Conservation (phyloP, 2,329 filamentous ascomycete genomes). For the Colletotrichum lupini region DNA sequence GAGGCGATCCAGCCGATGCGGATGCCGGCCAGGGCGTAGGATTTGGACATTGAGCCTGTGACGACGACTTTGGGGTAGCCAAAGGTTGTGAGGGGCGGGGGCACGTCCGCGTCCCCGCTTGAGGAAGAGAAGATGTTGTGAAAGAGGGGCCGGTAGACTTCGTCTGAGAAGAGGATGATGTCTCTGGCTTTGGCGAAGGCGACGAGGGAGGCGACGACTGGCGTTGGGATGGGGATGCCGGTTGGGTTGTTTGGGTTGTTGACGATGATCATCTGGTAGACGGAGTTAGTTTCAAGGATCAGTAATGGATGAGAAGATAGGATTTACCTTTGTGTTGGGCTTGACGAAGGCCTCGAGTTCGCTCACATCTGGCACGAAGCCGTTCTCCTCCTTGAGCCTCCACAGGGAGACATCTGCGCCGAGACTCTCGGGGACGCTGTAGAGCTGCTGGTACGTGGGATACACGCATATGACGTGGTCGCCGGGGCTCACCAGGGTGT, state of each 20-base stretch:
- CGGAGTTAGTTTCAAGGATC: slow-evolving; percentile 7
- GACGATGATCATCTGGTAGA: slow-evolving; percentile 58
- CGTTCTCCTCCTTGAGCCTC: slow-evolving; percentile 71
- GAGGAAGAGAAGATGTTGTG: slow-evolving; percentile 67
- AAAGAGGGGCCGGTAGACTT: slow-evolving; percentile 88
- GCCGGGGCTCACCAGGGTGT: slow-evolving; percentile 73
- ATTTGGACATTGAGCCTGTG: slow-evolving; percentile 87
- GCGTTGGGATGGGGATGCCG: slow-evolving; percentile 73
- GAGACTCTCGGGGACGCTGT: slow-evolving; percentile 76
- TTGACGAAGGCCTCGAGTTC: slow-evolving; percentile 73
- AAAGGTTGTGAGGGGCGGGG: slow-evolving; percentile 76
- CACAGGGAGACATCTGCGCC: slow-evolving; percentile 81
- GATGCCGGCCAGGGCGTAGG: slow-evolving; percentile 84
- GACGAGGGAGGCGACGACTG: slow-evolving; percentile 70
- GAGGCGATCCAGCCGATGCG: slow-evolving; percentile 86
- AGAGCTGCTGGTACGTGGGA: slow-evolving; percentile 85
- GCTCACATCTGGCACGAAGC: slow-evolving; percentile 72
- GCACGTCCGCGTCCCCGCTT: slow-evolving; percentile 49
- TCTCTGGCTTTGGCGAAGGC: slow-evolving; percentile 70
- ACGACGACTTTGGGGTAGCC: slow-evolving; percentile 78
- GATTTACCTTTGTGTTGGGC: slow-evolving; percentile 72
- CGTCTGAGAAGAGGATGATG: slow-evolving; percentile 79
- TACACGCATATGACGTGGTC: slow-evolving; percentile 88
- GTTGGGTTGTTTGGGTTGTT: slow-evolving; percentile 89
- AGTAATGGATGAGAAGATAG: background rate